A percentile compares a stretch with the other conserved stretches of the same genome.
Conservation (phyloP, 1,139 yeast species). For the Kodamaea ohmeri region DNA sequence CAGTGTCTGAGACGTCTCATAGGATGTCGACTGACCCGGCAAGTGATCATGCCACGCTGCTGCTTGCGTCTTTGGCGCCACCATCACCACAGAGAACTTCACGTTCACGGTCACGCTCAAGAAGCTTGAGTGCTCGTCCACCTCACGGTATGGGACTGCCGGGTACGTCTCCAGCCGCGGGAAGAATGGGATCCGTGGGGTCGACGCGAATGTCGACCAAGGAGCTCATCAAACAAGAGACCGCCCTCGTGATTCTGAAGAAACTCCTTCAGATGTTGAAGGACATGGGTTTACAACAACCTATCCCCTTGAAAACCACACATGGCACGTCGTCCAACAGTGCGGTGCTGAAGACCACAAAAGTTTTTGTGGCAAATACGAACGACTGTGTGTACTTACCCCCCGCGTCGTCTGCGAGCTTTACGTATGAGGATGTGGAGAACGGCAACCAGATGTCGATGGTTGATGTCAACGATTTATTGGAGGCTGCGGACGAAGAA, state of each 20-base stretch:
- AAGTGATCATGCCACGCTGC: background rate
- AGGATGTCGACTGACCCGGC: background rate
- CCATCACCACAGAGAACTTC: slow-evolving; percentile 4
- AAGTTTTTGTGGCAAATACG: slow-evolving; percentile 39
- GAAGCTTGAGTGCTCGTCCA: slow-evolving; percentile 9
- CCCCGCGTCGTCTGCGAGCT: slow-evolving; percentile 43
- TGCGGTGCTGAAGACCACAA: slow-evolving; percentile 28
- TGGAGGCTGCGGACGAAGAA: slow-evolving; percentile 10
- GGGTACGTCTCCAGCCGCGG: slow-evolving; percentile 4
- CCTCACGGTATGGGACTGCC: background rate
- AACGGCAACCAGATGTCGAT: slow-evolving; percentile 25
- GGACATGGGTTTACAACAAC: slow-evolving; percentile 44
- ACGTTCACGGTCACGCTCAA: slow-evolving; percentile 17
- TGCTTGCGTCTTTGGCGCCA: background rate
- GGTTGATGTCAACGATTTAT: slow-evolving; percentile 12
- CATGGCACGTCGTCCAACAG: slow-evolving; percentile 21
- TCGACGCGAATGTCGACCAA: slow-evolving; percentile 31
- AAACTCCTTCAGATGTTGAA: slow-evolving; percentile 32
- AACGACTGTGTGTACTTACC: slow-evolving; percentile 44
- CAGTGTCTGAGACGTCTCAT: slow-evolving; percentile 16
- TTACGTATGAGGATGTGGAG: slow-evolving; percentile 47
- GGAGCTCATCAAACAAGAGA: slow-evolving; percentile 36
- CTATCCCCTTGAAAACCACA: slow-evolving; percentile 34
- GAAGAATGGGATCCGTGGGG: slow-evolving; percentile 4
- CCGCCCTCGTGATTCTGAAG: slow-evolving; percentile 37